Evolutionary conservation across 768 basidiomycete species (phyloP).

Genomic region (Dentipellis fragilis): DNA sequence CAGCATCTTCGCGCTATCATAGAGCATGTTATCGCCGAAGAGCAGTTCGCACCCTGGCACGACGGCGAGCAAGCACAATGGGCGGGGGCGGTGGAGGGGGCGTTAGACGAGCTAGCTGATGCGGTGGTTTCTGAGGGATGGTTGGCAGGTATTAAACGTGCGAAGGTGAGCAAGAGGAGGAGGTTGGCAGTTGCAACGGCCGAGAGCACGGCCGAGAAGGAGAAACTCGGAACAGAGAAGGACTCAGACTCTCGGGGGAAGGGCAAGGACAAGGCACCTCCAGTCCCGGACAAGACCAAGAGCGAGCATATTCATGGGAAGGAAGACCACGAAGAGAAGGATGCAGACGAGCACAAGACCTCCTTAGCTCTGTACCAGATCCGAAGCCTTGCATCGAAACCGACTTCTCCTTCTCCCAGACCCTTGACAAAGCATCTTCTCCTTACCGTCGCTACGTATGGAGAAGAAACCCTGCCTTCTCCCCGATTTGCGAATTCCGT

Average conservation of each 20-base stretch:
- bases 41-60: slow-evolving; percentile 1
- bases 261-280: not conserved
- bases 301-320: not conserved
- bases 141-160: slow-evolving; percentile 5
- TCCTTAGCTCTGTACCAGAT: slow-evolving; percentile 15
- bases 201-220: slow-evolving; percentile 8
- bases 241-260: not conserved
- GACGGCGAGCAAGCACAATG: slow-evolving; percentile 8
- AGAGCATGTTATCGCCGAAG: slow-evolving; percentile 5
- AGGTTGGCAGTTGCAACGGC: not conserved
- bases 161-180: slow-evolving; percentile 3
- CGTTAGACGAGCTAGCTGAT: slow-evolving; percentile 7
- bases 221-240: slow-evolving; percentile 2
- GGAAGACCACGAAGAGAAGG: not conserved
- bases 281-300: not conserved
- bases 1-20: slow-evolving; percentile 6
- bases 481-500: slow-evolving; percentile 28
- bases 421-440: slow-evolving; percentile 37
- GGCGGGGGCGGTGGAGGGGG: slow-evolving; percentile 1
- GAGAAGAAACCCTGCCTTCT: slow-evolving; percentile 14
- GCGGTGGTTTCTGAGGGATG: slow-evolving; percentile 3
- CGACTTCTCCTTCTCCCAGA: slow-evolving; percentile 17
- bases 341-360: slow-evolving; percentile 5
- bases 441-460: slow-evolving; percentile 34
- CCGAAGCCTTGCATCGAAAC: slow-evolving; percentile 19